Evolutionary conservation across 2,329 filamentous ascomycete species (phyloP), one percentile per base, ranked within the genome.

Genomic region (Fusarium sp.): DNA sequence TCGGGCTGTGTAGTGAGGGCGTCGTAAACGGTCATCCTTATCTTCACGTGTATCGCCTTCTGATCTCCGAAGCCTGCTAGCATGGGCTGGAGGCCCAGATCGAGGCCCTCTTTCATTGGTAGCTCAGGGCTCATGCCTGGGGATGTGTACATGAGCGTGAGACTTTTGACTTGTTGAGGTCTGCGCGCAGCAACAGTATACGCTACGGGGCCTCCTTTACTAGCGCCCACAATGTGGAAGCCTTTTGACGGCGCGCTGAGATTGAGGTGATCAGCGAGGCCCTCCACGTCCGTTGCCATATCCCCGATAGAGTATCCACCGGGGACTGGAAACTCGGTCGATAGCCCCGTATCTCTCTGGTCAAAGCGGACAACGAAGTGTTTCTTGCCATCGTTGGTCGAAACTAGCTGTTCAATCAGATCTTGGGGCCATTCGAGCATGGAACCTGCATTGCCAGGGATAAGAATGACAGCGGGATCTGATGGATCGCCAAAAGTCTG

Each of bases 251-350:
- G 2, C 3, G 28, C 14, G 7, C 10, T 39, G 24, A 78, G 58
- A 4, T 59, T 51, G 2, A 78, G 64, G 24, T 78, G 76, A 9
- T 68, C 57, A 26, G 71, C 59, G 1, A 78, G 69, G 2, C 71
- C 72, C n/a, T 76, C 74, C 7, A 75, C 63, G 14, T 78, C 75
- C 4, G 58, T 50, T 11, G 68, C 74, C 75, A 78, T 75, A 17
- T 75, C 74, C 7, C 34, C 18, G 14, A 78, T 62, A 3, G 68
- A 71, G 46, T 78, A 78, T 15, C 71, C 72, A 5, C 48, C 54
- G 0, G 69, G 63, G 2, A 66, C 69, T 1, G 72, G 51, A 40
- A 77, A 78, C 40, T 73, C 70, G 4, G 68, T 74, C 0, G 74
- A 76, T 0, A 71, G 52, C 1, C 74, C 74, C 1, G 74, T 74